A percentile compares a stretch with the other conserved stretches of the same genome.
These are phyloP conservation scores for Drechmeria coniospora DNA, from an alignment of 2,329 filamentous ascomycete species.

Conservation along the genomic window DNA sequence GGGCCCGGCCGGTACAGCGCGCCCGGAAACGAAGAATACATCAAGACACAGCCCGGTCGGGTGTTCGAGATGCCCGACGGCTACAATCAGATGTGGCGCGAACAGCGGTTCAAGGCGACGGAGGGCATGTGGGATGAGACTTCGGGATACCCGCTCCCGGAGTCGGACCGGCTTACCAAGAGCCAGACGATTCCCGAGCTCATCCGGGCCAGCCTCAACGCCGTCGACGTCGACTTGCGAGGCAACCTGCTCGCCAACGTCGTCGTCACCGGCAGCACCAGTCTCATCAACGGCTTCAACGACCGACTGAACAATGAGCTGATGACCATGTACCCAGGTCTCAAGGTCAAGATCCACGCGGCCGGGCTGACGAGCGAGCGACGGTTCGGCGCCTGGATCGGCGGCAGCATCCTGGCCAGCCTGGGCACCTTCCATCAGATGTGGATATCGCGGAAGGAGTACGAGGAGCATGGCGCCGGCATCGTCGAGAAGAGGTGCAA, in stretches of 20 bases:
- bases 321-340: slow-evolving; percentile 63
- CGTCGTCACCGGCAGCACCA: slow-evolving; percentile 80
- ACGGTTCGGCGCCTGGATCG: slow-evolving; percentile 89
- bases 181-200: slow-evolving; percentile 72
- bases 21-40: slow-evolving; percentile 61
- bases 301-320: slow-evolving; percentile 82
- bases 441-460: slow-evolving; percentile 97
- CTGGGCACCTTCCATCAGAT: slow-evolving; percentile 97
- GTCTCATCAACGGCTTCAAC: slow-evolving; percentile 78
- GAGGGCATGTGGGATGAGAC: slow-evolving; percentile 87
- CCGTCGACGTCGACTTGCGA: slow-evolving; percentile 79
- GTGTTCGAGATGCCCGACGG: slow-evolving; percentile 97
- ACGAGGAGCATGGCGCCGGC: slow-evolving; percentile 79
- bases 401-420: slow-evolving; percentile 87
- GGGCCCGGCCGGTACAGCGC: slow-evolving; percentile 53
- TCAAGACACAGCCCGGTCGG: slow-evolving; percentile 57
- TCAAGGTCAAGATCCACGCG: slow-evolving; percentile 77
- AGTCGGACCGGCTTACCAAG: slow-evolving; percentile 38
- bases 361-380: slow-evolving; percentile 76
- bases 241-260: slow-evolving; percentile 75
- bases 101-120: slow-evolving; percentile 70
- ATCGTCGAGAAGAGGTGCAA: slow-evolving; percentile 97
- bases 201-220: slow-evolving; percentile 59
- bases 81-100: slow-evolving; percentile 86
- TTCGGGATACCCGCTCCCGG: slow-evolving; percentile 43